These are phyloP conservation scores for Amylostereum areolatum DNA, from an alignment of 1,284 basidiomycete species.

Conservation along the genomic window DNA sequence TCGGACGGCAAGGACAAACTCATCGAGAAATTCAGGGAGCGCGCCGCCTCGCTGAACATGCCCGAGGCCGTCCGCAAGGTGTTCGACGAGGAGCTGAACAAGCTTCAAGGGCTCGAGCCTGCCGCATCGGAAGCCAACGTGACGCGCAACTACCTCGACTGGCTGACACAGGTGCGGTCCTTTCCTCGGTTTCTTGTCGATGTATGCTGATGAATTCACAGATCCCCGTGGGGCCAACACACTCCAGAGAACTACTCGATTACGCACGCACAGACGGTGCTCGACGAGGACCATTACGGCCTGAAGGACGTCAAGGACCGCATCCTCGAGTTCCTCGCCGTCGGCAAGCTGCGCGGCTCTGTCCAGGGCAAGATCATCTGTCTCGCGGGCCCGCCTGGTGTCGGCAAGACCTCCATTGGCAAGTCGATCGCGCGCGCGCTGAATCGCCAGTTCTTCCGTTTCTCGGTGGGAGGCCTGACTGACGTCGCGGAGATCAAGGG, in stretches of 20 bases:
- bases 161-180: constrained; percentile 76
- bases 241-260: constrained; percentile 94
- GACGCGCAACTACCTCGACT: constrained; percentile 95
- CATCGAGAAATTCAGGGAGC: constrained; percentile 93
- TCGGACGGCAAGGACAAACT: constrained; percentile 97
- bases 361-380: constrained; percentile 99
- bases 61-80: constrained; percentile 90
- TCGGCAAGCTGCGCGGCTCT: constrained; percentile 92
- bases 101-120: constrained; percentile 88
- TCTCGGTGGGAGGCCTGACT: constrained; percentile 94
- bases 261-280: constrained; percentile 74
- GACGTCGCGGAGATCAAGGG: constrained; percentile 99
- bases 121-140: constrained; percentile 93
- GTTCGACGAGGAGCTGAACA: constrained; percentile 95
- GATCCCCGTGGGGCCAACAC: constrained; percentile 95
- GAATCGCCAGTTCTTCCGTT: constrained; percentile 87
- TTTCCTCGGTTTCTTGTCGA: constrained; percentile 1
- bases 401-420: constrained; percentile 92
- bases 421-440: constrained; percentile 92
- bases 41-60: constrained; percentile 86
- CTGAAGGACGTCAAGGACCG: constrained; percentile 95
- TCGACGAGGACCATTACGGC: constrained; percentile 97
- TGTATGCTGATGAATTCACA: constrained; percentile 20
- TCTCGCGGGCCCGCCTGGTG: constrained; percentile 94
- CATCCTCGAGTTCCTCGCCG: constrained; percentile 96